Evolutionary conservation across 2,329 filamentous ascomycete species (phyloP).

Genomic region (Calonectria fujianensis): DNA sequence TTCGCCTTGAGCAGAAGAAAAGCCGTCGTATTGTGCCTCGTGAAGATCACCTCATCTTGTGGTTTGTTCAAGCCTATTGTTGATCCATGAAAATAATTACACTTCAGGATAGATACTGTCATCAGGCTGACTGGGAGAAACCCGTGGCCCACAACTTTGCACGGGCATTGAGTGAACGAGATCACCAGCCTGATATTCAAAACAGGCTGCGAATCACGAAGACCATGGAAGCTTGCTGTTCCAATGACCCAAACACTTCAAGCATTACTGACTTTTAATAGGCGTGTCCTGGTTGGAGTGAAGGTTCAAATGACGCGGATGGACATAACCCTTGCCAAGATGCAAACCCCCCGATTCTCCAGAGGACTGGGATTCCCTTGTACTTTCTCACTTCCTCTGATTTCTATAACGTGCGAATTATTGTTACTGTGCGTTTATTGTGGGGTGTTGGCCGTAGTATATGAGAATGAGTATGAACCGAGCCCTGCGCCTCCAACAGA

Average conservation of each 20-base stretch:
- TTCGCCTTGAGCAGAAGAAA: neutral
- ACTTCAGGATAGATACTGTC: neutral
- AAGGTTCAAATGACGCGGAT: neutral
- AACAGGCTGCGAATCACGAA: neutral
- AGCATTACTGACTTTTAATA: neutral
- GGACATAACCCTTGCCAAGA: neutral
- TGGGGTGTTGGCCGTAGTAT: neutral
- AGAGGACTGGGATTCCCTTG: neutral
- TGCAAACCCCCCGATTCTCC: neutral
- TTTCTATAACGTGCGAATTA: neutral
- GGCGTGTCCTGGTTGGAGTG: neutral
- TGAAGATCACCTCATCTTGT: neutral
- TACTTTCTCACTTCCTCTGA: neutral
- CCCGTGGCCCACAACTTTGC: neutral
- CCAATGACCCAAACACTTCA: neutral
- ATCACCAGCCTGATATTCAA: neutral
- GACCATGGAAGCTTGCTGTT: neutral
- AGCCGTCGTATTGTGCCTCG: neutral
- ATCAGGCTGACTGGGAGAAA: neutral
- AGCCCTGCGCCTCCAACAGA: neutral
- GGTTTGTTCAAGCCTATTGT: neutral
- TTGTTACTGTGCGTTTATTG: neutral
- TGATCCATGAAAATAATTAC: neutral
- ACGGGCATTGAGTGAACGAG: neutral
- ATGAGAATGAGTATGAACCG: neutral